Evolutionary conservation across 129 eudicot genomes (phyloP).

Genomic region (Arctium minus): DNA sequence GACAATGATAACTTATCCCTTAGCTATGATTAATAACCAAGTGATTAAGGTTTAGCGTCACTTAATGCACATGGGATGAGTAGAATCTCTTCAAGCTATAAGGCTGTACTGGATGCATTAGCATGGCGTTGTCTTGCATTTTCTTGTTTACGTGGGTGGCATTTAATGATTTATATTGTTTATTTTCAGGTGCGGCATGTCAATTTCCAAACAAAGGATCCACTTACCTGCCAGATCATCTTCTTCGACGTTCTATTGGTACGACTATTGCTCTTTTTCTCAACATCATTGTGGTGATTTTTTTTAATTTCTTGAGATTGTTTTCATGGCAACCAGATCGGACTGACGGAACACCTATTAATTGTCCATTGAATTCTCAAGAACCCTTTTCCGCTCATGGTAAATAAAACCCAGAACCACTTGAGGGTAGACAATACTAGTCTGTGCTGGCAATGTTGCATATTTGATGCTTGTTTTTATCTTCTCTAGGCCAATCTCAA

Average conservation of each 20-base stretch:
- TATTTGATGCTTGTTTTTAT: conserved; percentile 25
- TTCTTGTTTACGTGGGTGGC: neutral
- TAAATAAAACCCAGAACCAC: neutral
- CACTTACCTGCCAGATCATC: conserved; percentile 4
- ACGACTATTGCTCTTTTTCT: conserved; percentile 15
- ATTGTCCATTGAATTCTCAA: neutral
- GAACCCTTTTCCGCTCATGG: conserved; percentile 27
- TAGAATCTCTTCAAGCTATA: neutral
- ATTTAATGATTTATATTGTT: conserved; percentile 3
- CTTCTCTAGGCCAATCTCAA: conserved; percentile 37
- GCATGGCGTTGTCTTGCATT: neutral
- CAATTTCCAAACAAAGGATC: conserved; percentile 18
- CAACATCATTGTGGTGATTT: neutral
- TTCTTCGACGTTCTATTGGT: conserved; percentile 28
- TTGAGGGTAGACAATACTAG: neutral
- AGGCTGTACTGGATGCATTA: neutral
- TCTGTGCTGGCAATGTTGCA: conserved; percentile 11
- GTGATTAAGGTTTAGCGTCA: conserved; percentile 1
- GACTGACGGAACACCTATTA: conserved; percentile 14
- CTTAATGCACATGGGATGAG: neutral
- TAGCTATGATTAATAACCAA: neutral
- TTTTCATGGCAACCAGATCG: conserved; percentile 24
- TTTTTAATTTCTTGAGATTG: neutral
- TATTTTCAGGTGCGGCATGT: conserved; percentile 24
- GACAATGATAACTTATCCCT: neutral